Base-by-base conservation (phyloP, 2,329 filamentous ascomycete species). In the Xylariaceae sp. region DNA sequence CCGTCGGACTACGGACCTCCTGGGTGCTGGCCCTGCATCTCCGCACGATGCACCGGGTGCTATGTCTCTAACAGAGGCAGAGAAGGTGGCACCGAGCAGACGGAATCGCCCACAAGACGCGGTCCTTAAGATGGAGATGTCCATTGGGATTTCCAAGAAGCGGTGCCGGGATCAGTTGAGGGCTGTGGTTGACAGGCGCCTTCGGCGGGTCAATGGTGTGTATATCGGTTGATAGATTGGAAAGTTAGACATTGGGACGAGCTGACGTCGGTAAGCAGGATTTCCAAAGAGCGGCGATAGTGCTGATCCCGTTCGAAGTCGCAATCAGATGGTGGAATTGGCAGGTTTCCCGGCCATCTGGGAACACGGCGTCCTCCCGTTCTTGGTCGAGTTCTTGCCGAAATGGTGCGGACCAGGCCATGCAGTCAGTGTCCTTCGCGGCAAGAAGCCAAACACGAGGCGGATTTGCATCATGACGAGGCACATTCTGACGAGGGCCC, bases 281-380 rank as follows among this genome's bases (percentile, higher is more conserved):
- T 15, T 62, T 2, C 57, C 65, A 12, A 66, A 59, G 51, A 59
- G 62, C 40, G 67, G 58, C 36, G 69, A 71, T 16, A 72, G 67
- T 45, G 68, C 71, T 10, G 67, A 65, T 5, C 63, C 64, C 18
- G 41, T 65, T 10, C 54, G 63, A 53, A 62, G 56, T 37, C 66
- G 62, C 29, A 65, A 62, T 9, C 65, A 65, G 2, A 65, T 66
- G 12, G 43, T 70, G 39, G 73, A 74, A 30, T 62, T 63, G 1
- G 65, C 69, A 0, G 70, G 62, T 51, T 76, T 76, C 49, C 68
- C 73, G 0, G 50, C 75, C 0, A 56, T 74, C 4, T 76, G 73
- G 65, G 74, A 76, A 47, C 73, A 76, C 40, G 66, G 68, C 9
- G 64, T 76, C 2, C 69, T 76, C 1, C 74, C 74, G 2, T 76